Base-by-base conservation (phyloP, 78 protist species). In the Dictyostelium capitatum region DNA sequence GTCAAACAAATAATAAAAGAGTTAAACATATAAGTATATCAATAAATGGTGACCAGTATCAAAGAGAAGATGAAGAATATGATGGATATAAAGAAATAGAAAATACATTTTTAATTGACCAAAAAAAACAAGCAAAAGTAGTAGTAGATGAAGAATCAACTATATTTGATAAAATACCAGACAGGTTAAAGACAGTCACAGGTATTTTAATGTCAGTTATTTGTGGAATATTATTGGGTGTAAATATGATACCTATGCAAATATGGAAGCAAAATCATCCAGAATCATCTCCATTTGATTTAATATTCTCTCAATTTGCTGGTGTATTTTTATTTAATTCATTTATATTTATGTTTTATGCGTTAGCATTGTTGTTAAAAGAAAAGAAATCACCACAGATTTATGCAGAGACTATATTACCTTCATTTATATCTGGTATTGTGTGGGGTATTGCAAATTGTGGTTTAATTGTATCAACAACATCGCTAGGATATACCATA, bases 271-370 rank as follows among this genome's bases (percentile, higher is more conserved):
- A 87, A 77, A 25, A 12, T 11, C 37, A 87, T 30, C 84, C 83
- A 25, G 65, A 54, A 1, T 83, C 25, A 53, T 25, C 28, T 11
- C 85, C 95, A 50, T 62, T 96, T 25, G 82, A 89, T 53, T 96
- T 94, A 47, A 82, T 89, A 20, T 95, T 97, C 37, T 77, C 96
- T 4, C 97, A 96, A 57, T 97, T 95, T 59, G 37, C 89, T n/a
- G 98, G 98, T 30, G 96, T 97, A 43, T 96, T 81, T 37, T 17
- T 80, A 51, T 89, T 95, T n/a, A 84, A 95, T 23, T 85, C 98
- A 12, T 6, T 69, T 28, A 91, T 59, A 41, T 91, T 97, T 41
- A 30, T 97, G 32, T 6, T 82, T 51, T 96, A 96, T 79, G 53
- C 90, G n/a, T 83, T 79, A 12, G 70, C 80, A 77, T 37, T 37